Evolutionary conservation across 2,329 filamentous ascomycete species (phyloP).

Genomic region (Penicillium sclerotigenum): DNA sequence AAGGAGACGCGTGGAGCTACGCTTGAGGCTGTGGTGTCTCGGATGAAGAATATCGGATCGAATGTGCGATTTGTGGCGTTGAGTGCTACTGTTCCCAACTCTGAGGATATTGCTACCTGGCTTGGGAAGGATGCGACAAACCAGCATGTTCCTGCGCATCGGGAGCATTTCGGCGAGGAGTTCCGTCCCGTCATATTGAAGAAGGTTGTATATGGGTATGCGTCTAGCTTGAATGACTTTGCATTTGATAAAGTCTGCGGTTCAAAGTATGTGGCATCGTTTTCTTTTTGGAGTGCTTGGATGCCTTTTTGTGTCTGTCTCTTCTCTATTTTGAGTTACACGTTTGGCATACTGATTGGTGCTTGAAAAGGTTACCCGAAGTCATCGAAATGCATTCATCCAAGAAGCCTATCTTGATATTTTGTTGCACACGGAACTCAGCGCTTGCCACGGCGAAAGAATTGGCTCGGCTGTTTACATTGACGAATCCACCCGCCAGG

Average conservation of each 20-base stretch:
- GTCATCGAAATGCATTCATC: slow-evolving; percentile 65
- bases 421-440: slow-evolving; percentile 74
- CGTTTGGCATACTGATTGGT: not conserved
- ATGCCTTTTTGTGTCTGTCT: not conserved
- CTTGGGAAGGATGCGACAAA: slow-evolving; percentile 64
- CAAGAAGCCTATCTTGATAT: slow-evolving; percentile 75
- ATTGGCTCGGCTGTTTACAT: slow-evolving; percentile 64
- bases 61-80: slow-evolving; percentile 76
- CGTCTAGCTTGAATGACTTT: slow-evolving; percentile 65
- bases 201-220: slow-evolving; percentile 73
- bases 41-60: slow-evolving; percentile 77
- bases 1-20: slow-evolving; percentile 77
- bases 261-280: slow-evolving; percentile 50
- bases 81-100: slow-evolving; percentile 81
- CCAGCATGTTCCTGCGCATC: slow-evolving; percentile 60
- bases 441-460: slow-evolving; percentile 65
- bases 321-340: not conserved
- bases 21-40: slow-evolving; percentile 77
- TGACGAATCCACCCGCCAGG: slow-evolving; percentile 50
- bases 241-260: slow-evolving; percentile 70
- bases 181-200: slow-evolving; percentile 74
- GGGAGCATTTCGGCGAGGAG: slow-evolving; percentile 72
- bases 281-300: not conserved
- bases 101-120: slow-evolving; percentile 75
- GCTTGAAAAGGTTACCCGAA: slow-evolving; percentile 55